These are phyloP conservation scores for Fusarium irregulare DNA, from an alignment of 2,329 filamentous ascomycete genomes.

Conservation along the genomic window DNA sequence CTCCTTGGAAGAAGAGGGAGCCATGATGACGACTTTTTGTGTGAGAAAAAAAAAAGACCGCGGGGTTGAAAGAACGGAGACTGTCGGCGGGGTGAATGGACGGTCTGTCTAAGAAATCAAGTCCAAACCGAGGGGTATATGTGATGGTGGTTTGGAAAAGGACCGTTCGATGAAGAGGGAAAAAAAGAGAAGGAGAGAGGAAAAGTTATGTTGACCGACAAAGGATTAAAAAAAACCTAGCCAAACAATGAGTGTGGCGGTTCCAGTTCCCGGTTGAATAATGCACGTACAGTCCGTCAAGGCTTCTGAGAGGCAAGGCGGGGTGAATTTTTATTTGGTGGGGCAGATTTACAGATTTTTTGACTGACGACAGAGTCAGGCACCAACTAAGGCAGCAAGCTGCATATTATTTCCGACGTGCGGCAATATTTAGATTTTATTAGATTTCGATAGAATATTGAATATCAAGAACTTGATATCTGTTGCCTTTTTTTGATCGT, in stretches of 20 bases:
- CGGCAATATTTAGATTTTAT: background rate
- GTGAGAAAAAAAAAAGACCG: conserved; percentile 33
- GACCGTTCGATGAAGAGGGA: conserved; percentile 40
- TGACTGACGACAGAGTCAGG: conserved; percentile 49
- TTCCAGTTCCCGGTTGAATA: conserved; percentile 42
- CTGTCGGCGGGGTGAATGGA: conserved; percentile 39
- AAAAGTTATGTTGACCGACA: conserved; percentile 36
- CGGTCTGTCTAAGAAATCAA: conserved; percentile 34
- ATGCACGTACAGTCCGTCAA: conserved; percentile 26
- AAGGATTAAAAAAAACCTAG: conserved; percentile 34
- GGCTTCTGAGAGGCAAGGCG: conserved; percentile 51
- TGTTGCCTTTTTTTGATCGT: background rate
- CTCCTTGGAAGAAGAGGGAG: conserved; percentile 75
- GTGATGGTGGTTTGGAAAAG: conserved; percentile 33
- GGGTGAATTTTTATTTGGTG: conserved; percentile 57
- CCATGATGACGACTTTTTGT: conserved; percentile 56
- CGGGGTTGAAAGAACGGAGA: conserved; percentile 45
- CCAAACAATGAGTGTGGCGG: conserved; percentile 45
- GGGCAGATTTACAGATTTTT: conserved; percentile 54
- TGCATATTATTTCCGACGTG: conserved; percentile 9
- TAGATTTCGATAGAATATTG: background rate
- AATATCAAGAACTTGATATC: fast-evolving
- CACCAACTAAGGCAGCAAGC: conserved; percentile 53
- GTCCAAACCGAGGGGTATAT: conserved; percentile 43
- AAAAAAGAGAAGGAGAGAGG: conserved; percentile 27